A percentile compares a stretch with the other conserved stretches of the same genome.
Conservation (phyloP, 2,329 filamentous ascomycete genomes). For the Allantophomopsis lycopodina region DNA sequence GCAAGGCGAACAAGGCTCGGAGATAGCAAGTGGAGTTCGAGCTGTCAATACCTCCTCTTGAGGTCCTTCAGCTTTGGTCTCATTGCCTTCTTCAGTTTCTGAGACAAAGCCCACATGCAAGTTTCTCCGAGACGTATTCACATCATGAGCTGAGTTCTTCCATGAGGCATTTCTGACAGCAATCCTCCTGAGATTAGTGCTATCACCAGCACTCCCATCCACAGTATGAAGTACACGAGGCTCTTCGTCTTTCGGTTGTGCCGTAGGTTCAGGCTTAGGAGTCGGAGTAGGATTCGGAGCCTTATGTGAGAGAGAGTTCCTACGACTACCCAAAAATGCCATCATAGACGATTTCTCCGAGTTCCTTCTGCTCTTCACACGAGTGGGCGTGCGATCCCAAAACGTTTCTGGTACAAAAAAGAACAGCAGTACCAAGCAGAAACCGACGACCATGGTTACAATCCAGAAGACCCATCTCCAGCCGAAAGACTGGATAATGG, state of each 20-base stretch:
- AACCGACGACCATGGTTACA: slow-evolving; percentile 65
- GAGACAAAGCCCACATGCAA: no score
- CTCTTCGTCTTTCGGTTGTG: no score
- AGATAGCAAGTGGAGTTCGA: no score
- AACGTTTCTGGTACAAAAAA: slow-evolving; percentile 92
- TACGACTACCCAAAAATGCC: background rate
- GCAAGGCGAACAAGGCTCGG: no score
- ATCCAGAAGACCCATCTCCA: slow-evolving; percentile 96
- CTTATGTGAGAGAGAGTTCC: background rate
- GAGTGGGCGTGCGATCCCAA: slow-evolving; percentile 68
- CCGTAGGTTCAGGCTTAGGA: background rate
- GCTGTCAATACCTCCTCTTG: no score
- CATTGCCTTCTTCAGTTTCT: no score
- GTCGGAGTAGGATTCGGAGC: background rate
- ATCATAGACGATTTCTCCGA: background rate
- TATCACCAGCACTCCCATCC: slow-evolving; percentile 1
- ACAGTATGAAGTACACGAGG: background rate
- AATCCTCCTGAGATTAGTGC: background rate
- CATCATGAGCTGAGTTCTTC: no score
- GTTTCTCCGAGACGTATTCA: no score
- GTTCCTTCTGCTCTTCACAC: slow-evolving; percentile 7
- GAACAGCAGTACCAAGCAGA: slow-evolving; percentile 61
- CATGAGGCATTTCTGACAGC: no score
- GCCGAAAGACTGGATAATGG: slow-evolving; percentile 59
- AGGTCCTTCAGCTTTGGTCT: no score